Evolutionary conservation across 2,329 filamentous ascomycete species (phyloP).

Genomic region (Gliomastix tumulicola): DNA sequence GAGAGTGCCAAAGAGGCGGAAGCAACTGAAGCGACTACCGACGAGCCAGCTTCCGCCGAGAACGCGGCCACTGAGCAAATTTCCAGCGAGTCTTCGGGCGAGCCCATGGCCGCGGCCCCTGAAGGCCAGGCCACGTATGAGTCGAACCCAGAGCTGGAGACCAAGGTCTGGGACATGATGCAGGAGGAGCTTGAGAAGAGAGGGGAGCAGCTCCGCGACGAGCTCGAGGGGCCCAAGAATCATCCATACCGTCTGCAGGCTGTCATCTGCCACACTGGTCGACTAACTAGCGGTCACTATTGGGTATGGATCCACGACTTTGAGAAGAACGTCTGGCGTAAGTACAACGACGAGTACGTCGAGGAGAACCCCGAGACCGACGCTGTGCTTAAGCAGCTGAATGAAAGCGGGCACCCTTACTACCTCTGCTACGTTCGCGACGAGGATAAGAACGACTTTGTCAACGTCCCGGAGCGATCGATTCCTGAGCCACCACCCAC

Average conservation of each 20-base stretch:
- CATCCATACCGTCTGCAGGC: conserved; percentile 80
- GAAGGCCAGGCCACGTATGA: too few species aligned
- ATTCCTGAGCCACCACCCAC: not conserved
- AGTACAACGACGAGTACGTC: conserved; percentile 87
- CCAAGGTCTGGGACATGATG: conserved; percentile 33
- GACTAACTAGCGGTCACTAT: conserved; percentile 75
- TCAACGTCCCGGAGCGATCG: conserved; percentile 35
- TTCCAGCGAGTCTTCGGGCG: not conserved
- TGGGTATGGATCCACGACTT: conserved; percentile 97
- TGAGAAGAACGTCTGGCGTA: conserved; percentile 72
- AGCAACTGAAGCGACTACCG: not conserved
- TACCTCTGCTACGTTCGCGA: conserved; percentile 79
- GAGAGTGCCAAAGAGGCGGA: not conserved
- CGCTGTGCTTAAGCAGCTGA: conserved; percentile 63
- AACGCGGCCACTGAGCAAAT: not conserved
- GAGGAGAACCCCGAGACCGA: conserved; percentile 57
- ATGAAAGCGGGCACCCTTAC: conserved; percentile 68
- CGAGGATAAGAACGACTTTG: conserved; percentile 48
- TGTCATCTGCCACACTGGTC: conserved; percentile 83
- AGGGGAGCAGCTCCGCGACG: conserved; percentile 15
- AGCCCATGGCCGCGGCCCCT: not conserved
- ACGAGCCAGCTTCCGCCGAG: not conserved
- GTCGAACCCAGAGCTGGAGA: too few species aligned
- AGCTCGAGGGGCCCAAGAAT: conserved; percentile 45
- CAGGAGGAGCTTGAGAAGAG: conserved; percentile 28